Conservation (phyloP, 768 basidiomycete species). For the Boletus rubropictus region DNA sequence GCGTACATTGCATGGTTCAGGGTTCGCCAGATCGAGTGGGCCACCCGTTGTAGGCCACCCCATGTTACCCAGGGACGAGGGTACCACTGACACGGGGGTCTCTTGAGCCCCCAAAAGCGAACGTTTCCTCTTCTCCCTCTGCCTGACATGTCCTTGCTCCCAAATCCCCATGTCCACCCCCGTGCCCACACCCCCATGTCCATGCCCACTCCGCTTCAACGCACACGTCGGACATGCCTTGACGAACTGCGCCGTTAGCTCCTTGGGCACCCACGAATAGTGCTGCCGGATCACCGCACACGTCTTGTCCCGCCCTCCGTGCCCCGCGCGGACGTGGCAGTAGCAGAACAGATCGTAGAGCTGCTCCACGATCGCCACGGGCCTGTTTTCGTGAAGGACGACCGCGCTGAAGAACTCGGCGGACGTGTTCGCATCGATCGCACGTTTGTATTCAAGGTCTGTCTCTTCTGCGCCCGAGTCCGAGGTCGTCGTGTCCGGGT, state of each 20-base stretch:
- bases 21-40: conserved; percentile 23
- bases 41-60: conserved; percentile 23
- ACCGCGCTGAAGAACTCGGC: conserved; percentile 32
- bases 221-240: conserved; percentile 74
- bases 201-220: conserved; percentile 38
- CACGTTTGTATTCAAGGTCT: conserved; percentile 14
- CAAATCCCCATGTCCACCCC: background rate
- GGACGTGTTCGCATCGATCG: conserved; percentile 9
- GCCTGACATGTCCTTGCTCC: background rate
- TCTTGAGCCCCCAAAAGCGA: background rate
- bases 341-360: conserved; percentile 74
- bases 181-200: conserved; percentile 20
- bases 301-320: conserved; percentile 80
- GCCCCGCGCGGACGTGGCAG: conserved; percentile 58
- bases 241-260: conserved; percentile 74
- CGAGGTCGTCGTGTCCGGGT: background rate
- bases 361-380: conserved; percentile 73
- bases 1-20: conserved; percentile 12
- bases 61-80: background rate
- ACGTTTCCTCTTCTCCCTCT: background rate
- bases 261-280: conserved; percentile 84
- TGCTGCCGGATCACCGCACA: conserved; percentile 55
- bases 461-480: conserved; percentile 6
- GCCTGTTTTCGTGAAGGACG: conserved; percentile 63
- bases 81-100: too few relatives aligned